Evolutionary conservation across 352 stramenopile genomes (phyloP), one percentile per base, ranked within the genome.

Genomic region (Phytophthora kernoviae): DNA sequence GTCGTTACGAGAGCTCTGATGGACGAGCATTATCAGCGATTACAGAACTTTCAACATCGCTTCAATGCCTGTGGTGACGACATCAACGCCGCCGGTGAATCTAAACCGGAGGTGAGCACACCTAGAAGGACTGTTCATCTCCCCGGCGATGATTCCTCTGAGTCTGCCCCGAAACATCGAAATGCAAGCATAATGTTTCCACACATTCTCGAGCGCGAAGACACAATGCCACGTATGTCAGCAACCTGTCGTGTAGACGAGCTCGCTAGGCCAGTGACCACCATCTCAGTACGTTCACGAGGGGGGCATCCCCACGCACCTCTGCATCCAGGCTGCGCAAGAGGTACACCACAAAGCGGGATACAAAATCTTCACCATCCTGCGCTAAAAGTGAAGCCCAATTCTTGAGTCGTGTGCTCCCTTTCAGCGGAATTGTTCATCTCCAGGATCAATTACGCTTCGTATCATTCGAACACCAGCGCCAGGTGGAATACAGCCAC

Each of bases 371-470:
- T 4, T 60, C 60, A 4, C 68, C 62, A 5, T 73, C 69, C 0
- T 88, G 76, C 42, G 64, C 65, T 0, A 65, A 79, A 15, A 21
- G 74, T 7, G 72, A 88, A 58, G 77, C 85, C 26, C 49, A 64
- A 15, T 83, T 82, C 37, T 65, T 90, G 7, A 78, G 84, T 58
- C 46, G 54, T 8, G 26, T 60, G 6, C 61, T 89, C 12, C 77
- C 81, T 0, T 78, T 75, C 52, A 63, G 59, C 9, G 57, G 72
- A 21, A 82, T 88, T 26, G 52, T 88, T 4, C 20, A 21, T 0
- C 68, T 88, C 11, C 62, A 63, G 1, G 70, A 88, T 0, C 78
- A 90, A 50, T 62, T 88, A 12, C 75, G 52, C 7, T 88, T 70
- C 40, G 75, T 65, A 17, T 75, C 70, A 20, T 76, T 85, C 41